These are phyloP conservation scores for Plasmodium yoelii DNA, from an alignment of 169 alveolate species.

Conservation along the genomic window DNA sequence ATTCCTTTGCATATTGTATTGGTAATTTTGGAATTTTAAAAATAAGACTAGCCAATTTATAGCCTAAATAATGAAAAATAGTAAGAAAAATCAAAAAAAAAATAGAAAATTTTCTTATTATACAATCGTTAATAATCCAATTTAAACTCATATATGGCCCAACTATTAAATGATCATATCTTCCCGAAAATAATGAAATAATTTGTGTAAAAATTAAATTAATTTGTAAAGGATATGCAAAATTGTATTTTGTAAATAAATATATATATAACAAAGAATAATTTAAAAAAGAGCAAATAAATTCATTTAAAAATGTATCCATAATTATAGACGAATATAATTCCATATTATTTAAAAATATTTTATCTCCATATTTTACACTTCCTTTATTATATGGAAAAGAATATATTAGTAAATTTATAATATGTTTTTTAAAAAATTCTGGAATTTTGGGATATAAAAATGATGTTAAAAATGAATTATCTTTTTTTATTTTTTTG, in stretches of 20 bases:
- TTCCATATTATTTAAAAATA: conserved; percentile 12
- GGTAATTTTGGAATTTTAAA: conserved; percentile 16
- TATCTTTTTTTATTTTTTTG: background rate
- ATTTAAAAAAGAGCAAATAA: conserved; percentile 43
- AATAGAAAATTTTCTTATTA: background rate
- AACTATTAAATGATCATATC: conserved; percentile 10
- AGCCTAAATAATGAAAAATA: conserved; percentile 37
- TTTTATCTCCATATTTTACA: conserved; percentile 16
- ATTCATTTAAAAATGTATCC: conserved; percentile 39
- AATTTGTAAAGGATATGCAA: conserved; percentile 20
- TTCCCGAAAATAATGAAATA: conserved; percentile 13
- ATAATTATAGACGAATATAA: conserved; percentile 43
- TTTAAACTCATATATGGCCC: conserved; percentile 69
- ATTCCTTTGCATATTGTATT: conserved; percentile 18
- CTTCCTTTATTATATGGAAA: conserved; percentile 13
- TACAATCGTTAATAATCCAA: conserved; percentile 36
- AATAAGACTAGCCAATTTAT: conserved; percentile 44
- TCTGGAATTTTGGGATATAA: conserved; percentile 22
- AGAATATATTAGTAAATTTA: conserved; percentile 2
- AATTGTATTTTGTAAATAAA: conserved; percentile 32
- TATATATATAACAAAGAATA: conserved; percentile 30
- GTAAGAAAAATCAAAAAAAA: conserved; percentile 8
- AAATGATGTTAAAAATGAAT: conserved; percentile 21
- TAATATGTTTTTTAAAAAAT: background rate
- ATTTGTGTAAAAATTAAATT: conserved; percentile 42